A percentile compares a stretch with the other conserved stretches of the same genome.
Evolutionary conservation across 352 stramenopile species (phyloP).

Genomic region (Aphanomyces astaci): DNA sequence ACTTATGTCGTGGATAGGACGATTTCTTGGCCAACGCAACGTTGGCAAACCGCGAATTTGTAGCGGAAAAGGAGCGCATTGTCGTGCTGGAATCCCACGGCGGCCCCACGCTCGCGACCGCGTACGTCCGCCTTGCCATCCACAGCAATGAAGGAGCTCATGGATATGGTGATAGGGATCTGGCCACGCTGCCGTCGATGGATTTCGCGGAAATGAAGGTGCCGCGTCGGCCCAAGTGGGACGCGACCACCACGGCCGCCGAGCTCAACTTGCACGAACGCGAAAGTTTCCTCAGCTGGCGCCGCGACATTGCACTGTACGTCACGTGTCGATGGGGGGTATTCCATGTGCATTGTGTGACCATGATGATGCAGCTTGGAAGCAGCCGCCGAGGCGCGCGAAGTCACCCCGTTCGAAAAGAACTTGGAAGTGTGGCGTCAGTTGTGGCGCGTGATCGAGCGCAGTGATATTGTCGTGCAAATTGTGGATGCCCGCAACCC

Average conservation of each 20-base stretch:
- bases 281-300: constrained; percentile 97
- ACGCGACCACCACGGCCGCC: constrained; percentile 88
- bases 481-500: constrained; percentile 98
- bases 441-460: constrained; percentile 98
- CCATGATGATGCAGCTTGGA: constrained; percentile 44
- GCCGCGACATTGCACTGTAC: constrained; percentile 90
- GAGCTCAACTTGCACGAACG: constrained; percentile 95
- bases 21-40: constrained; percentile 90
- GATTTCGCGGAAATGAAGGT: constrained; percentile 94
- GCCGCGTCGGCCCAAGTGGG: constrained; percentile 93
- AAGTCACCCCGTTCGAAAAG: constrained; percentile 99
- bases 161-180: constrained; percentile 35
- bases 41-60: constrained; percentile 88
- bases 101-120: constrained; percentile 41
- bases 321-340: too few species aligned
- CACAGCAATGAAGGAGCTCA: not conserved
- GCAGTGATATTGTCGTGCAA: constrained; percentile 96
- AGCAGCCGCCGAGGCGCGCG: constrained; percentile 60
- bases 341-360: not conserved
- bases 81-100: constrained; percentile 52
- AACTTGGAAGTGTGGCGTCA: constrained; percentile 99
- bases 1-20: too few species aligned
- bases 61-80: constrained; percentile 83
- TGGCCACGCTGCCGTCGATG: constrained; percentile 67
- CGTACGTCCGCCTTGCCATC: constrained; percentile 31